These are phyloP conservation scores for Trichoderma brevicompactum DNA, from an alignment of 2,329 filamentous ascomycete genomes.

Conservation along the genomic window DNA sequence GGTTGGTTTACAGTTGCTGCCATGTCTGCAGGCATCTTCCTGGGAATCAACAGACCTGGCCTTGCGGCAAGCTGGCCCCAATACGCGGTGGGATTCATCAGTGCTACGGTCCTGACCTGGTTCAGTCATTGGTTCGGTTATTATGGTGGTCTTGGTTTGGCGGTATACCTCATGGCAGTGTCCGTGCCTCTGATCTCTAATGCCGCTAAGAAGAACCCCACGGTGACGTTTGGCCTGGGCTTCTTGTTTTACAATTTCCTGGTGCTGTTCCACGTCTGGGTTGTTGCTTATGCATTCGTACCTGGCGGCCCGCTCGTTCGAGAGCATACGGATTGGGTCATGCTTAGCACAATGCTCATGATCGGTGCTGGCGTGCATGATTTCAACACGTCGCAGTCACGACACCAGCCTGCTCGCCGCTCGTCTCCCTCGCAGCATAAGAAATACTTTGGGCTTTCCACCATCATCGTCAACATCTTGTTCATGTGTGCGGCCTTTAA, in stretches of 20 bases:
- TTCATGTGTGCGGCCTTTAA: constrained; percentile 82
- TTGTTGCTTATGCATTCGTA: constrained; percentile 97
- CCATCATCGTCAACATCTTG: constrained; percentile 77
- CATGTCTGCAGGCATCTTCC: constrained; percentile 80
- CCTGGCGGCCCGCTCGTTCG: constrained; percentile 90
- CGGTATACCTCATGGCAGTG: constrained; percentile 81
- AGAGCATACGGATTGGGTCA: constrained; percentile 95
- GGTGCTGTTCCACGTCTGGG: constrained; percentile 97
- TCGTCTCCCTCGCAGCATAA: constrained; percentile 49
- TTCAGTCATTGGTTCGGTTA: constrained; percentile 87
- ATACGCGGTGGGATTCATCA: constrained; percentile 77
- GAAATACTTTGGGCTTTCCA: constrained; percentile 59
- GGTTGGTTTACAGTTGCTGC: constrained; percentile 83
- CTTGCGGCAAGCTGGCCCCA: constrained; percentile 77
- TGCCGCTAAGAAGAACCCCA: constrained; percentile 77
- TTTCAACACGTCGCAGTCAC: constrained; percentile 57
- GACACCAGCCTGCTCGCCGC: constrained; percentile 41
- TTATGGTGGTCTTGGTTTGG: constrained; percentile 76
- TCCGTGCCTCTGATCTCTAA: constrained; percentile 75
- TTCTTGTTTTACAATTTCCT: constrained; percentile 93
- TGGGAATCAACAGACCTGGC: constrained; percentile 74
- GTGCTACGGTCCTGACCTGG: constrained; percentile 76
- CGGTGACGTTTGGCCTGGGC: constrained; percentile 80
- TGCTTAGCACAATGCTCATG: constrained; percentile 81
- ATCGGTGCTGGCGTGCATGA: constrained; percentile 87